Base-by-base conservation (phyloP, 2,329 filamentous ascomycete species). In the Aspergillus hiratsukae region DNA sequence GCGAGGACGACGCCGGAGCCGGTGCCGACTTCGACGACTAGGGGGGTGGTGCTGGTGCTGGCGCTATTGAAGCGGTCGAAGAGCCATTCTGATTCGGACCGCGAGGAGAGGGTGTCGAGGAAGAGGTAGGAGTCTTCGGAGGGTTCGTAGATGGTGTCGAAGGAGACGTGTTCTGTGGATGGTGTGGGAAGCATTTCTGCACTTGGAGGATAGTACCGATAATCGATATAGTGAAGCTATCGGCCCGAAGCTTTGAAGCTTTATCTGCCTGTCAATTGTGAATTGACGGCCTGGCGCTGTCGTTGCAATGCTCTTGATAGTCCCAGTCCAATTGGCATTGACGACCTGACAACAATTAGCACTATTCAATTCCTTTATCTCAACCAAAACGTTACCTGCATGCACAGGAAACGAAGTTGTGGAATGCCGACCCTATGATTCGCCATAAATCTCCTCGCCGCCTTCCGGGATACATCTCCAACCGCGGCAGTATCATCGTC, bases 101-200 rank as follows among this genome's bases (percentile, higher is more conserved):
- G 57, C 1, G 87, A 88, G 0, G 92, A 93, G 48, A 99, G 82
- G 0, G 92, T 96, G 76, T 99, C 93, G 29, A 99, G 84, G 50
- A 99, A 83, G 48, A 99, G 84, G 71, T 91, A 99, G 4, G 92
- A 97, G 77, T 99, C 94, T 75, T 99, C 94, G 10, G 93, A 88
- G 37, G 94, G 94, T 70, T 97, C 92, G 76, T 99, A 99, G 64
- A 97, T 87, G 54, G 88, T 86, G 72, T 90, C 84, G 75, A 92
- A 96, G 54, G 88, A 84, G 58, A 97, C 90, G 76, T 99, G 94
- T 23, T 89, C 89, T 2, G 94, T 99, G 56, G 90, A 90, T 14
- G 94, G 94, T 1, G 94, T 99, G 9, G 93, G 92, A 28, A 99
- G 84, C 92, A 97, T 96, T 29, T 29, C 54, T 28, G 31, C 31